phyloP scores from a whole-genome alignment of 176 grass and related monocot genomes.

The Juncus inflexus region DNA sequence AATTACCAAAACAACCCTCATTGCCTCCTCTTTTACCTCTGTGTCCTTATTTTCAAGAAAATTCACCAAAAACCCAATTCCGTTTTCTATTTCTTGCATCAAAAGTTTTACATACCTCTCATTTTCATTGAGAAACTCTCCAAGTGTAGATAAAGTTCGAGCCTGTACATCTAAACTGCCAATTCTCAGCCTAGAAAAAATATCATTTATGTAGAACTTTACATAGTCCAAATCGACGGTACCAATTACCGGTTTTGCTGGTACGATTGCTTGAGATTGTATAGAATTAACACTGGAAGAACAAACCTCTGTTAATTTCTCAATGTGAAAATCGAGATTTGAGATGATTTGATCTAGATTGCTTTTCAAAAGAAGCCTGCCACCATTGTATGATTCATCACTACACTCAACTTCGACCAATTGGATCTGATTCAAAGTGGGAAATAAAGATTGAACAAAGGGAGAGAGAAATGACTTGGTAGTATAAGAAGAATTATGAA shows the following conservation, averaged over 20 bases:
- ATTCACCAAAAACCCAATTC: slow-evolving; percentile 49
- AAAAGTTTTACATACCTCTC: slow-evolving; percentile 48
- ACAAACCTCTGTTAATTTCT: slow-evolving; percentile 40
- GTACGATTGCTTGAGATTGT: slow-evolving; percentile 52
- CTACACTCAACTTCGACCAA: slow-evolving; percentile 37
- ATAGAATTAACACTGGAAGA: slow-evolving; percentile 22
- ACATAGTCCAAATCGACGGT: slow-evolving; percentile 49
- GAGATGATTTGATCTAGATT: slow-evolving; percentile 54
- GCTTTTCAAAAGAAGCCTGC: slow-evolving; percentile 70
- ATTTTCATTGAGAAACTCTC: slow-evolving; percentile 59
- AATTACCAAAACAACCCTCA: slow-evolving; percentile 42
- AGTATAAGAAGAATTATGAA: slow-evolving; percentile 21
- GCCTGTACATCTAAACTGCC: slow-evolving; percentile 38
- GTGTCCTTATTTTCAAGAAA: slow-evolving; percentile 50
- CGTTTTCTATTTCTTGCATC: slow-evolving; percentile 48
- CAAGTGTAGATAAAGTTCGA: slow-evolving; percentile 48
- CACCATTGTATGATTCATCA: slow-evolving; percentile 52
- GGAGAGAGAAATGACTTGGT: slow-evolving; percentile 18
- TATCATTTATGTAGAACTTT: slow-evolving; percentile 66
- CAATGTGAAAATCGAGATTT: slow-evolving; percentile 57
- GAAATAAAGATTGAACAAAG: slow-evolving; percentile 32
- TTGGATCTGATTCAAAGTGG: slow-evolving; percentile 41
- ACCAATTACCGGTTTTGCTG: slow-evolving; percentile 35
- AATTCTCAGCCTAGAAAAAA: slow-evolving; percentile 71
- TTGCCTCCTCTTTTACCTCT: slow-evolving; percentile 50